These are phyloP conservation scores for Thymus mandschuricus DNA, from an alignment of 257 asterid species.

Conservation along the genomic window DNA sequence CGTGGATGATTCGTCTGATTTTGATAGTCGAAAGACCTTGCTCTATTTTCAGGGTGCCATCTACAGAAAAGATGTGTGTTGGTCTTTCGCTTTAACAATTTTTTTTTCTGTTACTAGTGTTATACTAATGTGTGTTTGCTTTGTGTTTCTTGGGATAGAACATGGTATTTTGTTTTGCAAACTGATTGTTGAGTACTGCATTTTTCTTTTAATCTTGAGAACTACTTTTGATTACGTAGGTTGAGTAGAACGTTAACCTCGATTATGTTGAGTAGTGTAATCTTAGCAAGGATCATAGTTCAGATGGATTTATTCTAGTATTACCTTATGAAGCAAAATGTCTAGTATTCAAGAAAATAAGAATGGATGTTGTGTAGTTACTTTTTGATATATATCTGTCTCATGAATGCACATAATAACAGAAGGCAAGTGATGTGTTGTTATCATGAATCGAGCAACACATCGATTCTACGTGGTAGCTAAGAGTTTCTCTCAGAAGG, in stretches of 20 bases:
- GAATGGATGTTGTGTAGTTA: background rate
- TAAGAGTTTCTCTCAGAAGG: background rate
- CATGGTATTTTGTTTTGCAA: background rate
- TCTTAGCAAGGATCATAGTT: background rate
- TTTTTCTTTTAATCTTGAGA: background rate
- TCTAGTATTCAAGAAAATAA: background rate
- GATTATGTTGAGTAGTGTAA: background rate
- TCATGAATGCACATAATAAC: background rate
- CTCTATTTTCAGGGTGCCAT: conserved; percentile 96
- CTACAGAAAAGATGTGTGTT: conserved; percentile 91
- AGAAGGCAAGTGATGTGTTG: background rate
- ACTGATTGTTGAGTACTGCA: conserved; percentile 9
- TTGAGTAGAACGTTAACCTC: conserved; percentile 11
- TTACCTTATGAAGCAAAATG: background rate
- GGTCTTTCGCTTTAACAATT: background rate
- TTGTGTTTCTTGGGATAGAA: background rate
- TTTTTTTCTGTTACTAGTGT: background rate
- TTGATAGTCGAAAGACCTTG: conserved; percentile 69
- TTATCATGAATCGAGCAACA: background rate
- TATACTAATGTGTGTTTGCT: background rate
- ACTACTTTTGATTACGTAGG: background rate
- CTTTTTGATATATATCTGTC: background rate
- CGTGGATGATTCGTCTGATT: conserved; percentile 61
- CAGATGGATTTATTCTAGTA: background rate
- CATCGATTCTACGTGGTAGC: background rate